Percentiles rank a stretch among this genome's conserved stretches.
Evolutionary conservation across 1,284 basidiomycete species (phyloP).

Genomic region (Flammula alnicola): DNA sequence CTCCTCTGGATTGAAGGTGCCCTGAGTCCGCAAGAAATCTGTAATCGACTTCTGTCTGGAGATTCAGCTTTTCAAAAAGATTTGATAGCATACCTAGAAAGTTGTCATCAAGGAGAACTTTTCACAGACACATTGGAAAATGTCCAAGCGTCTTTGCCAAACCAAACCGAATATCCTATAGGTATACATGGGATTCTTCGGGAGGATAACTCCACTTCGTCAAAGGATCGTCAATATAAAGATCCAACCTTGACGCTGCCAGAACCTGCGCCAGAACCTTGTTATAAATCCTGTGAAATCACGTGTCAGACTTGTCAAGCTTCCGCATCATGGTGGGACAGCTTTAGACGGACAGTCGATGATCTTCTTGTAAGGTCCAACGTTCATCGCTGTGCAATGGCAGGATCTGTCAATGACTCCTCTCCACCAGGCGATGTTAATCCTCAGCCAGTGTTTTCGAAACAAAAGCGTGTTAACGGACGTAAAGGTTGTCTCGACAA

Average conservation of each 20-base stretch:
- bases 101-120: conserved; percentile 14
- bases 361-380: not conserved
- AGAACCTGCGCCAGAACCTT: not conserved
- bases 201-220: no score
- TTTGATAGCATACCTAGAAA: conserved; percentile 17
- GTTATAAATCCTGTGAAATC: not conserved
- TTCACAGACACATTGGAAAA: conserved; percentile 2
- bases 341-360: conserved; percentile 1
- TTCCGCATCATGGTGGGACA: not conserved
- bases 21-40: conserved; percentile 27
- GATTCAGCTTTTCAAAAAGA: conserved; percentile 13
- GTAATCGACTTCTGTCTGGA: conserved; percentile 1
- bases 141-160: not conserved
- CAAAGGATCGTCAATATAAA: no score
- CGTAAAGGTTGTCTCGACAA: conserved; percentile 13
- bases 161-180: no score
- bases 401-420: not conserved
- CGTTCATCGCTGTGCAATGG: conserved; percentile 1
- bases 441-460: not conserved
- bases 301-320: not conserved
- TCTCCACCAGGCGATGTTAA: not conserved
- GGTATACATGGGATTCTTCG: not conserved
- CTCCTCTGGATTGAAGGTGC: conserved; percentile 36
- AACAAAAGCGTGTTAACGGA: not conserved
- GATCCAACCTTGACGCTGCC: not conserved